phyloP scores from a whole-genome alignment of 805 yeast genomes.

The Blastobotrys americana region DNA sequence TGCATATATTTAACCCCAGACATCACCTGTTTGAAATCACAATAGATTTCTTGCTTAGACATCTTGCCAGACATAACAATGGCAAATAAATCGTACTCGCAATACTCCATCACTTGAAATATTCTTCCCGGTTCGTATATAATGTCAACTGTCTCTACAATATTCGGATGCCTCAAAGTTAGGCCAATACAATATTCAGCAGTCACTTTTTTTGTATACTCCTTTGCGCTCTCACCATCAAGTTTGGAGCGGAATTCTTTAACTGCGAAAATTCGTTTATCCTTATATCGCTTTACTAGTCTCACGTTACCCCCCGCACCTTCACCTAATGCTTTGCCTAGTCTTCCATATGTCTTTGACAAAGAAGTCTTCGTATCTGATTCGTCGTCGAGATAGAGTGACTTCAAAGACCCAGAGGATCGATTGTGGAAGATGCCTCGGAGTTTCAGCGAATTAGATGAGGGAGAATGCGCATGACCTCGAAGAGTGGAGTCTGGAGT shows the following conservation, averaged over 20 bases:
- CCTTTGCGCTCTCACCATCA: constrained; percentile 67
- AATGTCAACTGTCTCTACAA: constrained; percentile 85
- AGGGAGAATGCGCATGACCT: constrained; percentile 18
- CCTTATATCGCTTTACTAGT: constrained; percentile 59
- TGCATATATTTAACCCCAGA: constrained; percentile 79
- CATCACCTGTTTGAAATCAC: constrained; percentile 83
- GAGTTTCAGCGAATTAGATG: constrained; percentile 23
- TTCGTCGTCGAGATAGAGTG: constrained; percentile 28
- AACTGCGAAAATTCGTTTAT: constrained; percentile 75
- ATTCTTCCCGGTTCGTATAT: constrained; percentile 82
- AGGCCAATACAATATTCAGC: constrained; percentile 94
- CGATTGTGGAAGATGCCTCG: constrained; percentile 9
- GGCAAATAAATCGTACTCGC: constrained; percentile 88
- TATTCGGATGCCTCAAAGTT: constrained; percentile 80
- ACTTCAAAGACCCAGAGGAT: constrained; percentile 18
- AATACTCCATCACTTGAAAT: constrained; percentile 89
- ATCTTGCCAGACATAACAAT: constrained; percentile 90
- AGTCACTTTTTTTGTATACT: constrained; percentile 85
- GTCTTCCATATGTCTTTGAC: constrained; percentile 68
- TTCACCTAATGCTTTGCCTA: constrained; percentile 83
- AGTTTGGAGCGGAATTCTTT: constrained; percentile 82
- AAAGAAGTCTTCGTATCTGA: constrained; percentile 20
- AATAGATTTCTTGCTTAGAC: constrained; percentile 69
- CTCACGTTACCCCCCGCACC: constrained; percentile 94
- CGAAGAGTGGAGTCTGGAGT: constrained; percentile 9